Conservation (phyloP, 352 stramenopile species). For the Globisporangium splendens region DNA sequence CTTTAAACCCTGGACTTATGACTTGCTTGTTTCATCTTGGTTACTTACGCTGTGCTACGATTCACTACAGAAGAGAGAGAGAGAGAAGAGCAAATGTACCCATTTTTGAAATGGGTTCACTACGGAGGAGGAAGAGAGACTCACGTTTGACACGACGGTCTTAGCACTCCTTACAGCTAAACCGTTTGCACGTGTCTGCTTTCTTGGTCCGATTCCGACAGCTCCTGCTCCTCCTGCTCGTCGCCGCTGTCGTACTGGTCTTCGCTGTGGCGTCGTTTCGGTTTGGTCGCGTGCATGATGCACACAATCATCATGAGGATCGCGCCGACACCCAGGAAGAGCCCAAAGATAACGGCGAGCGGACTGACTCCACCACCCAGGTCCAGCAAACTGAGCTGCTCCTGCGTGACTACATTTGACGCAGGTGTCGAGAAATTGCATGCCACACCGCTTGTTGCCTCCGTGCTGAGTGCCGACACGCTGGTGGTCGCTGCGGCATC, state of each 20-base stretch:
- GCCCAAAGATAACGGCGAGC: constrained; percentile 13
- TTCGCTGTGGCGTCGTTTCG: constrained; percentile 7
- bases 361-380: constrained; percentile 13
- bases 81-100: not conserved
- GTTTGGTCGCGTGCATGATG: constrained; percentile 20
- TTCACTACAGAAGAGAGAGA: no score
- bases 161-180: not conserved
- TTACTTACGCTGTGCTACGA: not conserved
- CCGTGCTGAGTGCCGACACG: constrained; percentile 1
- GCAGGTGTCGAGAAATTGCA: constrained; percentile 11
- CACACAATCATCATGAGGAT: constrained; percentile 21
- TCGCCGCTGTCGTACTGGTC: constrained; percentile 6
- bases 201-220: not conserved
- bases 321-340: constrained; percentile 14
- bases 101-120: not conserved
- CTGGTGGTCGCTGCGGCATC: not conserved
- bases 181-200: constrained; percentile 12
- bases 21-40: not conserved
- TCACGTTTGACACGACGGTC: not conserved
- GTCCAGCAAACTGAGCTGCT: constrained; percentile 15
- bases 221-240: constrained; percentile 3
- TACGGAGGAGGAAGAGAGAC: not conserved
- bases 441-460: not conserved
- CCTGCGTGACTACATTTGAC: constrained; percentile 8
- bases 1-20: no score